Percentiles rank a stretch among this genome's conserved stretches.
Conservation (phyloP, 305 asterid genomes). For the Galium porrigens region DNA sequence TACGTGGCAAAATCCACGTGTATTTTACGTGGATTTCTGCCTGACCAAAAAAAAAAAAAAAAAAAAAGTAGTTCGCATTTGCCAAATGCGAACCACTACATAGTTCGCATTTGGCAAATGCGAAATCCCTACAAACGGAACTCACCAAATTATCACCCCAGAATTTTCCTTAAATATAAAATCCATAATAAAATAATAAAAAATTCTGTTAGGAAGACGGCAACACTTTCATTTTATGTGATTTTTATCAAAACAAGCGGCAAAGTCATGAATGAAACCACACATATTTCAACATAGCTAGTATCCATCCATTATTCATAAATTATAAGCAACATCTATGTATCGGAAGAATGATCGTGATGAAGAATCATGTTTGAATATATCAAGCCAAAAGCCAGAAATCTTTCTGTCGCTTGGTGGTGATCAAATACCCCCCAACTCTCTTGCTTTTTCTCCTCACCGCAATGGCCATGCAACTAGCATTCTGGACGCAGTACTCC, state of each 20-base stretch:
- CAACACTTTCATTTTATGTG: background rate
- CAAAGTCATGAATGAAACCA: background rate
- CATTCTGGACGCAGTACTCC: conserved; percentile 75
- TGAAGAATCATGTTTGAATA: background rate
- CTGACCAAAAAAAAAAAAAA: no score
- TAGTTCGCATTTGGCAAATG: no score
- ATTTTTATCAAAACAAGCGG: background rate
- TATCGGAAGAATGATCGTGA: background rate
- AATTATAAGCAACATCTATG: background rate
- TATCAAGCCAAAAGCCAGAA: conserved; percentile 70
- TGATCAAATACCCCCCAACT: conserved; percentile 59
- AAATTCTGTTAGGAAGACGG: no score
- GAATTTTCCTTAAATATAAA: no score
- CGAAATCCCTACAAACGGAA: no score
- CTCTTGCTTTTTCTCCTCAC: conserved; percentile 63
- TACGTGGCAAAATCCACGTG: no score
- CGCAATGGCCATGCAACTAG: conserved; percentile 68
- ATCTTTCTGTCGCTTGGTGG: conserved; percentile 51
- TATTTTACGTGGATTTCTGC: no score
- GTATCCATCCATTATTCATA: background rate
- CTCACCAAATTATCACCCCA: no score
- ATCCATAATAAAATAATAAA: no score
- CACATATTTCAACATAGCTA: background rate
- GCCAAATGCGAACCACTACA: no score
- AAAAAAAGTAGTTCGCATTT: no score